These are phyloP conservation scores for Crinitomyces ghanaensis DNA, from an alignment of 805 yeast genomes.

Conservation along the genomic window DNA sequence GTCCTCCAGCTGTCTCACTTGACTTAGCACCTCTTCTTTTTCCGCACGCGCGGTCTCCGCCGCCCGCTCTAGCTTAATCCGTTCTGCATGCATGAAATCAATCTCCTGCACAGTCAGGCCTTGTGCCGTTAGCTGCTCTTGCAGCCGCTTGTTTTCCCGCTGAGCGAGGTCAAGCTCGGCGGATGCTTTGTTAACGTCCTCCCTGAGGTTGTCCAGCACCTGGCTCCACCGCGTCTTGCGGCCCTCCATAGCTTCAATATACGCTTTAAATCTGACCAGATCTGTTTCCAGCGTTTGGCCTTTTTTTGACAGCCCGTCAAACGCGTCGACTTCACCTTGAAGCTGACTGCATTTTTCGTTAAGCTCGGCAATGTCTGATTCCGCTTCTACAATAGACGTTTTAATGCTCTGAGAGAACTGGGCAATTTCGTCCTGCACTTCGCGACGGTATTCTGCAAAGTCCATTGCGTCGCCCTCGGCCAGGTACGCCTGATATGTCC, in stretches of 20 bases:
- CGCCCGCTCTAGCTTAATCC: constrained; percentile 44
- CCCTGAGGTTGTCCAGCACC: constrained; percentile 43
- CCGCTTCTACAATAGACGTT: constrained; percentile 33
- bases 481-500: constrained; percentile 57
- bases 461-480: constrained; percentile 57
- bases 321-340: constrained; percentile 33
- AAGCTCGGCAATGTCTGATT: constrained; percentile 32
- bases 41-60: constrained; percentile 37
- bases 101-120: constrained; percentile 55
- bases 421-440: constrained; percentile 46
- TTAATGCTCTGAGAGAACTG: constrained; percentile 39
- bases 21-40: constrained; percentile 36
- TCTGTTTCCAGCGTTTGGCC: constrained; percentile 59
- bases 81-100: constrained; percentile 49
- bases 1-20: constrained; percentile 37
- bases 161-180: constrained; percentile 33
- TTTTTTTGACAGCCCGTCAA: constrained; percentile 45
- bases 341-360: constrained; percentile 32
- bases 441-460: constrained; percentile 40
- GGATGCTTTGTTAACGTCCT: constrained; percentile 39
- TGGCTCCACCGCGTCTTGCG: constrained; percentile 54
- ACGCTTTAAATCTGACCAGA: constrained; percentile 56
- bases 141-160: constrained; percentile 30
- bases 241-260: constrained; percentile 54
- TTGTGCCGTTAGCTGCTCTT: constrained; percentile 35